Evolutionary conservation across 2,329 filamentous ascomycete species (phyloP).

Genomic region (Beauveria sp.): DNA sequence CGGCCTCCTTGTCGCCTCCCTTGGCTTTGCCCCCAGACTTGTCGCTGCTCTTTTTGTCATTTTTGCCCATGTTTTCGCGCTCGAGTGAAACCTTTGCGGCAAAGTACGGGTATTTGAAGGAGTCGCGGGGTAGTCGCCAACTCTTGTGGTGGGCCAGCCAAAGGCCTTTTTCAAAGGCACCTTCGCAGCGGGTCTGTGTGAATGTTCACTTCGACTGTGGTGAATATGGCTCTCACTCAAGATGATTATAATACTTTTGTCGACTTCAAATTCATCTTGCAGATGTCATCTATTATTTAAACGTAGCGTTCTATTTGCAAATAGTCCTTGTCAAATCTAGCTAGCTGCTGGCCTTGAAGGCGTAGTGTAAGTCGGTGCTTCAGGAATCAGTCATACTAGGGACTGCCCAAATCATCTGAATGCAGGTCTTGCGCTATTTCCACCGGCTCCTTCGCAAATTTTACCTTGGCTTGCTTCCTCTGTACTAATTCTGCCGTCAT

Average conservation of each 20-base stretch:
- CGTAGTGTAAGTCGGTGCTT: not conserved
- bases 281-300: no score
- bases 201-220: not conserved
- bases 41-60: slow-evolving; percentile 34
- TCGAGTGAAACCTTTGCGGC: slow-evolving; percentile 3
- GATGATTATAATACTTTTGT: not conserved
- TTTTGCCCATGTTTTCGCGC: slow-evolving; percentile 28
- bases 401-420: not conserved
- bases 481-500: slow-evolving; percentile 19
- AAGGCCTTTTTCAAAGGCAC: not conserved
- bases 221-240: not conserved
- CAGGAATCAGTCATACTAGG: no score
- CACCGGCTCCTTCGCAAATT: not conserved
- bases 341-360: not conserved
- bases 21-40: slow-evolving; percentile 27
- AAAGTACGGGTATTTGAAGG: not conserved
- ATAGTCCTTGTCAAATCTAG: not conserved
- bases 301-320: no score
- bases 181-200: not conserved
- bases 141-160: not conserved
- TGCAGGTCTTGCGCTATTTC: not conserved
- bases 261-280: not conserved
- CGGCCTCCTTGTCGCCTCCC: slow-evolving; percentile 21
- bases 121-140: slow-evolving; percentile 2
- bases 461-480: slow-evolving; percentile 1